These are phyloP conservation scores for Torulaspora delbrueckii DNA, from an alignment of 805 yeast species.

Conservation along the genomic window DNA sequence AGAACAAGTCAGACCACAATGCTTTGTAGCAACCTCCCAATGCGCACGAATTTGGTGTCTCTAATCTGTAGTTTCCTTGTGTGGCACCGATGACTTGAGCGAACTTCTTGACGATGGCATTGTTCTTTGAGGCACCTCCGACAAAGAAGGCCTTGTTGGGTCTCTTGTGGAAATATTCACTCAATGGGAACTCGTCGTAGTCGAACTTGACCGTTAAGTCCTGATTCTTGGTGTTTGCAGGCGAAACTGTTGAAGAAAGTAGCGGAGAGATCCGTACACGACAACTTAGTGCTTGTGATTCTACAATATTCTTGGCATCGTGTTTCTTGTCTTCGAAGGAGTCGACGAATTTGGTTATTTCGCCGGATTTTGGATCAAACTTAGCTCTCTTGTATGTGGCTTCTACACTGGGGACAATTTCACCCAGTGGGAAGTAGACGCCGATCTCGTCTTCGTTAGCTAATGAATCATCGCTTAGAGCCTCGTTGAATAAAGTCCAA, in stretches of 20 bases:
- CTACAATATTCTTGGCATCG: slow-evolving; percentile 76
- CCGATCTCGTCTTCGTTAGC: slow-evolving; percentile 53
- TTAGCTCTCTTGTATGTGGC: slow-evolving; percentile 56
- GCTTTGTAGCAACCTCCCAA: slow-evolving; percentile 88
- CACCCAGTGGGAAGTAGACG: slow-evolving; percentile 83
- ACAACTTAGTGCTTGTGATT: slow-evolving; percentile 82
- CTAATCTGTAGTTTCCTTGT: slow-evolving; percentile 62
- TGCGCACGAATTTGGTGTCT: slow-evolving; percentile 87
- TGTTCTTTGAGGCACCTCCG: slow-evolving; percentile 81
- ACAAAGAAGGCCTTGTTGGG: slow-evolving; percentile 76
- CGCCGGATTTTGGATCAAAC: slow-evolving; percentile 34
- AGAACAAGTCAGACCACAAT: slow-evolving; percentile 55
- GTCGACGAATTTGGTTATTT: slow-evolving; percentile 31
- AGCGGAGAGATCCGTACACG: slow-evolving; percentile 75
- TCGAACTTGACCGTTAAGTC: slow-evolving; percentile 34
- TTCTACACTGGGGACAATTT: slow-evolving; percentile 77
- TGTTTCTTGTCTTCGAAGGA: slow-evolving; percentile 46
- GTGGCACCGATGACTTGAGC: slow-evolving; percentile 60
- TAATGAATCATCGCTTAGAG: slow-evolving; percentile 34
- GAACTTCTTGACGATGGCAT: slow-evolving; percentile 61
- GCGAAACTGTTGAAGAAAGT: slow-evolving; percentile 40
- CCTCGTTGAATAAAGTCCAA: slow-evolving; percentile 61
- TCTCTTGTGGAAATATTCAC: slow-evolving; percentile 33
- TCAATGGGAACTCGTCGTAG: slow-evolving; percentile 27
- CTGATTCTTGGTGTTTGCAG: slow-evolving; percentile 10